phyloP scores from a whole-genome alignment of 2,329 filamentous ascomycete genomes.

The Colletotrichum zoysiae region DNA sequence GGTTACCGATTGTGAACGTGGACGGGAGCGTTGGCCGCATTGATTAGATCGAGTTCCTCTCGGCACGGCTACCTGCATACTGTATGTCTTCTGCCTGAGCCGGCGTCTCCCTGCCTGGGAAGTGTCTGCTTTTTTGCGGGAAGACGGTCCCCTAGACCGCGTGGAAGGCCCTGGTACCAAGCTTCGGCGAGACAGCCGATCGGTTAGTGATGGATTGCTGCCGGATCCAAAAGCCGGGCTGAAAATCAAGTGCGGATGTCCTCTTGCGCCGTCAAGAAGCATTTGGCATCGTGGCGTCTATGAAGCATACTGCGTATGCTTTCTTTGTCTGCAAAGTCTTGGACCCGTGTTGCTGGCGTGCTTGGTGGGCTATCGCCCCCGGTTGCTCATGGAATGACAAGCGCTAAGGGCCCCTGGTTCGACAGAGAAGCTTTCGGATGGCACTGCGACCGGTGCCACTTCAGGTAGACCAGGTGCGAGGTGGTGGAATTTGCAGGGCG shows the following conservation, averaged over 20 bases:
- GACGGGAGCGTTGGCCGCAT: not conserved
- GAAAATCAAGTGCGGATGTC: not conserved
- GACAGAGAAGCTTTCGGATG: not conserved
- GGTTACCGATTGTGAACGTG: not conserved
- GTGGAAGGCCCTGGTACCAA: not conserved
- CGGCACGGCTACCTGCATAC: slow-evolving; percentile 24
- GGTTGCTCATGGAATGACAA: not conserved
- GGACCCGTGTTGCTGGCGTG: not conserved
- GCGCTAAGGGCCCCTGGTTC: not conserved
- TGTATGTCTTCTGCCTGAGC: slow-evolving; percentile 12
- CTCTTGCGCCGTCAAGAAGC: not conserved
- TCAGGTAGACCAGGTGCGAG: not conserved
- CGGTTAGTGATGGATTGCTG: not conserved
- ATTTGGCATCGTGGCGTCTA: not conserved
- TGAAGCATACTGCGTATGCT: not conserved
- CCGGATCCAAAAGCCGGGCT: not conserved
- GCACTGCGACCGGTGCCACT: slow-evolving; percentile 9
- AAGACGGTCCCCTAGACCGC: not conserved
- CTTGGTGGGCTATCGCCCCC: not conserved
- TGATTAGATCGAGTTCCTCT: slow-evolving; percentile 1
- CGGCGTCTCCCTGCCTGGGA: not conserved
- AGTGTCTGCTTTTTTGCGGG: not conserved
- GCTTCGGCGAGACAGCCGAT: not conserved
- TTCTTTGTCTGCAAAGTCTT: not conserved
- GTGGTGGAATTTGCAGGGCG: slow-evolving; percentile 32